Base-by-base conservation (phyloP, 1,139 yeast species). In the Citeromyces hawaiiensis region DNA sequence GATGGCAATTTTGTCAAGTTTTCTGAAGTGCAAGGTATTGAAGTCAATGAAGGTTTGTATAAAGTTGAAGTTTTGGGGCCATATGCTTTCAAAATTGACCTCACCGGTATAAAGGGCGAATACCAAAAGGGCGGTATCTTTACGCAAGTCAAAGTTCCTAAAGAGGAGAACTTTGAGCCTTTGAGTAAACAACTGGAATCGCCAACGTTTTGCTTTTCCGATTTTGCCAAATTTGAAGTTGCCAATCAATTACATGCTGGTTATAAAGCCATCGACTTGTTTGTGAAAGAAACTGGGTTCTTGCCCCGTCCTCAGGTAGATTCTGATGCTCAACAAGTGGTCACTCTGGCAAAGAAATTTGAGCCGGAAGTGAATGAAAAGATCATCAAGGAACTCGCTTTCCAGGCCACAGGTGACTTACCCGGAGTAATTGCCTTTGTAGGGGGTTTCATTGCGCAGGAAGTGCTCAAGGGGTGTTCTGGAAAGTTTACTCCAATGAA, bases 401-500 rank as follows among this genome's bases (percentile, higher is more conserved):
- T 68, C 58, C 96, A 91, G 59, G 82, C 97, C 2, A 70, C 78
- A 39, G 98, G 98, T 60, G 96, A 91, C 52, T 61, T 88, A 40
- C 95, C 96, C 18, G 96, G 93, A 32, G 63, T 86, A 56, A 80
- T 77, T 45, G 97, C 97, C 4, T 81, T 88, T 48, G 76, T 75
- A 54, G 99, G 99, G 57, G 98, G 98, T 31, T 66, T 91, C 42
- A 81, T 86, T 40, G 99, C 98, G 3, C 99, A 91, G 61, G 98
- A 91, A 63, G 96, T 85, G 21, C 71, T 91, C 56, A 91, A 91
- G 63, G 94, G 94, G 39, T 82, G 91, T 51, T 83, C 96, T 7
- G 94, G 97, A 38, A 91, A 91, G 63, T 91, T 88, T 53, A 74
- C 78, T 10, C 98, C 99, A 11, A 67, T 88, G 41, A 80, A 82